Evolutionary conservation across 2,329 filamentous ascomycete species (phyloP).

Genomic region (Laburnicola sp.): DNA sequence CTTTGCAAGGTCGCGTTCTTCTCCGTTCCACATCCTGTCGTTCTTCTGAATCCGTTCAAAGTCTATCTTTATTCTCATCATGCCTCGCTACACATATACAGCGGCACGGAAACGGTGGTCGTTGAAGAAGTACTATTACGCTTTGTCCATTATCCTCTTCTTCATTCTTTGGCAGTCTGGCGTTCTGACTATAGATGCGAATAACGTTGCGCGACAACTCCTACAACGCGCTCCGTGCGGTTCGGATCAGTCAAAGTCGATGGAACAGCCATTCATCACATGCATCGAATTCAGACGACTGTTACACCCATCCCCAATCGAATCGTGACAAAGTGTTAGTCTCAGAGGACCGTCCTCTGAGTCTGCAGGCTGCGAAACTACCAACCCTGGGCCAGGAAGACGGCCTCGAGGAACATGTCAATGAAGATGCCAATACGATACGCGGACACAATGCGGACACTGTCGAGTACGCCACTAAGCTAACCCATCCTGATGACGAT

Average conservation of each 20-base stretch:
- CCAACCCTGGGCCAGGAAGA: constrained; percentile 1
- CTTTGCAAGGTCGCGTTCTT: too few species aligned
- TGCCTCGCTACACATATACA: constrained; percentile 10
- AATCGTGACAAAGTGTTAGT: not conserved
- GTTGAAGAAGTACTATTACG: constrained; percentile 12
- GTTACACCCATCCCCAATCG: constrained; percentile 7
- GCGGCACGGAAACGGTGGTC: constrained; percentile 15
- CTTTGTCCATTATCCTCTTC: constrained; percentile 8
- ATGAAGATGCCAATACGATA: constrained; percentile 8
- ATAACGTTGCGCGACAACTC: constrained; percentile 4
- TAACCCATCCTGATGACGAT: constrained; percentile 20
- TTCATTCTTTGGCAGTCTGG: constrained; percentile 13
- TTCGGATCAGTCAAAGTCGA: not conserved
- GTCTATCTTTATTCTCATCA: constrained; percentile 5
- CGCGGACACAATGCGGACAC: constrained; percentile 9
- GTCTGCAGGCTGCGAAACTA: not conserved
- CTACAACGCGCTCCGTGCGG: not conserved
- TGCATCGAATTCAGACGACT: not conserved
- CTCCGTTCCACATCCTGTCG: not conserved
- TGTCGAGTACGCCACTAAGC: constrained; percentile 15
- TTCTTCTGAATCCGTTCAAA: not conserved
- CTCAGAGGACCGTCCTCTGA: too few species aligned
- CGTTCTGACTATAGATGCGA: not conserved
- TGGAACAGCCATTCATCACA: not conserved
- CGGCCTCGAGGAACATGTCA: constrained; percentile 9